Conservation (phyloP, 805 yeast genomes). For the Starmerella sirachaensis region DNA sequence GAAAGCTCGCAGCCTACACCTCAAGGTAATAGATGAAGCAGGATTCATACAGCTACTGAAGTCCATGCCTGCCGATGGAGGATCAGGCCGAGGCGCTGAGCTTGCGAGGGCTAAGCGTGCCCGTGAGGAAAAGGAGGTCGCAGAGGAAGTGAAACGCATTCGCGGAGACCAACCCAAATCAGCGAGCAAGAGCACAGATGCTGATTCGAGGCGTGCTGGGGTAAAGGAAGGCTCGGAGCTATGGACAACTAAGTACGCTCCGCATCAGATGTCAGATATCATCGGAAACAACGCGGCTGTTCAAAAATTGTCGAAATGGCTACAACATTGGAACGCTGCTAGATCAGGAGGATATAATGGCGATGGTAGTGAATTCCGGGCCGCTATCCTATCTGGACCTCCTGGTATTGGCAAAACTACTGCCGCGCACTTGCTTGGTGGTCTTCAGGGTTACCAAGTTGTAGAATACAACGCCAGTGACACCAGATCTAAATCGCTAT, state of each 20-base stretch:
- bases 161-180: background rate
- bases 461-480: conserved; percentile 84
- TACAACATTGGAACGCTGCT: conserved; percentile 57
- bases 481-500: conserved; percentile 69
- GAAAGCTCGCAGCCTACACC: conserved; percentile 57
- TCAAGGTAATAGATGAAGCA: conserved; percentile 75
- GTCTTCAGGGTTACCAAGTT: conserved; percentile 64
- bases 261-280: conserved; percentile 57
- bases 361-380: conserved; percentile 60
- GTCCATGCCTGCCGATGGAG: conserved; percentile 87
- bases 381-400: conserved; percentile 82
- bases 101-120: conserved; percentile 53
- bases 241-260: conserved; percentile 94
- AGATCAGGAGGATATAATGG: conserved; percentile 44
- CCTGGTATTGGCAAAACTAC: conserved; percentile 94
- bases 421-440: conserved; percentile 74
- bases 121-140: conserved; percentile 53
- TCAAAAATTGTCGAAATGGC: conserved; percentile 57
- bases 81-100: conserved; percentile 66
- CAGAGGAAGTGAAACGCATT: conserved; percentile 25
- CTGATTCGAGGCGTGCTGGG: background rate
- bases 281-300: conserved; percentile 85
- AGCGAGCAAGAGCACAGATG: background rate
- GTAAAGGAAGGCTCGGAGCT: conserved; percentile 32
- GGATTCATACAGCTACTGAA: conserved; percentile 67